Conservation (phyloP, 768 basidiomycete genomes). For the Lactarius hatsudake region DNA sequence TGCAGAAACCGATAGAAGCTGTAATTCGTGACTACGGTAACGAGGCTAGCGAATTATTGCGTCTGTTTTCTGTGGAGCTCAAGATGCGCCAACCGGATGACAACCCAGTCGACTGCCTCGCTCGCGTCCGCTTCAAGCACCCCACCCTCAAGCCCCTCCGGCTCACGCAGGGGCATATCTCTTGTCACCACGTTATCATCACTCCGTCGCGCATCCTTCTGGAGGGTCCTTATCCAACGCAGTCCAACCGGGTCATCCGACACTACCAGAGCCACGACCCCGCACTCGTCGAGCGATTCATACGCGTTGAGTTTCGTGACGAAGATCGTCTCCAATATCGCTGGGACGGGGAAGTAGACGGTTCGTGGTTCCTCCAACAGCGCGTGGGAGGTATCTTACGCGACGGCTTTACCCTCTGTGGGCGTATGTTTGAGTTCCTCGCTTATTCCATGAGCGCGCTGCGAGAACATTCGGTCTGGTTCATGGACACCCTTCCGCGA, state of each 20-base stretch:
- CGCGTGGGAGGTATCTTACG: conserved; percentile 43
- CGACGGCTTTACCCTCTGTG: conserved; percentile 65
- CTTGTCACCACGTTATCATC: conserved; percentile 73
- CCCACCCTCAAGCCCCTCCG: conserved; percentile 25
- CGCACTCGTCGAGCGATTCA: conserved; percentile 61
- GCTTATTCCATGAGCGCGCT: conserved; percentile 81
- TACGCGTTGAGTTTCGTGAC: conserved; percentile 83
- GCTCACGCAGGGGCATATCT: conserved; percentile 45
- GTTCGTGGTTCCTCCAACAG: conserved; percentile 46
- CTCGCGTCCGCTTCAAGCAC: conserved; percentile 35
- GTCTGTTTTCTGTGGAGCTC: conserved; percentile 51
- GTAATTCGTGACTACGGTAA: conserved; percentile 37
- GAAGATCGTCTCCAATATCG: conserved; percentile 72
- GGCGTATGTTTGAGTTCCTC: conserved; percentile 72
- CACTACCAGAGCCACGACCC: conserved; percentile 39
- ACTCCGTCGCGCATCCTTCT: conserved; percentile 72
- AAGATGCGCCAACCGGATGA: conserved; percentile 43
- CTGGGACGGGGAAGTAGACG: conserved; percentile 68
- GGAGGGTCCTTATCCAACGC: conserved; percentile 72
- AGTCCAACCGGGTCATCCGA: conserved; percentile 81
- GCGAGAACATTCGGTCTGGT: conserved; percentile 82
- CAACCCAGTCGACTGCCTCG: conserved; percentile 45
- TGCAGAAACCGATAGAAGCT: conserved; percentile 44
- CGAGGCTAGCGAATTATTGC: conserved; percentile 49
- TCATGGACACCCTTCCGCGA: conserved; percentile 62